Evolutionary conservation across 2,329 filamentous ascomycete species (phyloP), one percentile per base, ranked within the genome.

Genomic region (Aspergillus novofumigatus): DNA sequence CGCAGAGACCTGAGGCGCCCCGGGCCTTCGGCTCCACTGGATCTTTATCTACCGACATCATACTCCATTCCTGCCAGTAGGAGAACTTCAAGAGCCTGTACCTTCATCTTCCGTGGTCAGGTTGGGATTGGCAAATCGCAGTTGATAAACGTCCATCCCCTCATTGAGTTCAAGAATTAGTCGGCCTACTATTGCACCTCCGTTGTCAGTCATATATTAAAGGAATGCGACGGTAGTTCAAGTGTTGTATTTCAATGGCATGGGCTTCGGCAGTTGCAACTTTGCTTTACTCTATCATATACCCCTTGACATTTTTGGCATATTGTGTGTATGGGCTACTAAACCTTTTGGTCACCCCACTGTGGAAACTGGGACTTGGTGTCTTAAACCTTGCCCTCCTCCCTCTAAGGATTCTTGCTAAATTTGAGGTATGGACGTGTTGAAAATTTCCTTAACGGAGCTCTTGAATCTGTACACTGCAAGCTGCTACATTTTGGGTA

Each of bases 341-440:
- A 32, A 60, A 72, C 25, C 66, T 76, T 54, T 58, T 82, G 11
- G 66, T 77, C 1, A 71, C 77, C 6, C 80, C 81, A 3, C 70
- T 86, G 49, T 74, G 80, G 62, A 72, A 80, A 63, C 67, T 85
- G 25, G 76, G 70, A 10, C 72, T 71, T 9, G 74, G 76, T 45
- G 41, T 80, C 6, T 59, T 79, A 29, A 67, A 71, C 49, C 58
- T 79, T 48, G 58, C 76, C 41, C 65, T 78, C 11, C 70, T 81
- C n/a, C 83, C 83, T 2, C 75, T 84, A 51, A 74, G 68, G 35
- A 58, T 85, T 41, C 65, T 85, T 14, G 75, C 77, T 4, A 80
- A 76, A 63, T 78, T 86, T 56, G 82, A 87, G 79, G 84, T 86
- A 75, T 51, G 69, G 47, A 49, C 51, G 26, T 48, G 29, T 38